Conservation (phyloP, 2,329 filamentous ascomycete species). For the Emydomyces testavorans region DNA sequence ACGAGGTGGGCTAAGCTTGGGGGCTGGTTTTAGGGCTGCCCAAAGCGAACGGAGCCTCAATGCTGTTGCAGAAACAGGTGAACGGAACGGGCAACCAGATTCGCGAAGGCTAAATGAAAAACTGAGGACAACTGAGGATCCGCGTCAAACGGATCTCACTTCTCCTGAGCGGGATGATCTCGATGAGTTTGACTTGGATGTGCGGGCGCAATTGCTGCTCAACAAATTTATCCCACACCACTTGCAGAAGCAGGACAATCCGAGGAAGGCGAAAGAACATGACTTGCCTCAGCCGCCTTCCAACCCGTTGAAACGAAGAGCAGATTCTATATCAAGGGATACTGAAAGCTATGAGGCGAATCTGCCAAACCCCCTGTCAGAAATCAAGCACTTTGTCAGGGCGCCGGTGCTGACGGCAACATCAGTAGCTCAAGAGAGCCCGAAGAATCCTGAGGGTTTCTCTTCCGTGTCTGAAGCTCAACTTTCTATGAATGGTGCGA, state of each 20-base stretch:
- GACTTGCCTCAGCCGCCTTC: background rate
- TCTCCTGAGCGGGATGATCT: conserved; percentile 8
- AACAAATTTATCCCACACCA: conserved; percentile 4
- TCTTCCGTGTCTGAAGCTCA: background rate
- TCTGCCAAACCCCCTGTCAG: background rate
- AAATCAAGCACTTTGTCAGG: background rate
- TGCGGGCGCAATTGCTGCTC: background rate
- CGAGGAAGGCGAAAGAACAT: background rate
- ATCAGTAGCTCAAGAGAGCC: background rate
- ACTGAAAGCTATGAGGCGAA: background rate
- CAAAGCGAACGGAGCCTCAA: background rate
- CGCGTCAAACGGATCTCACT: background rate
- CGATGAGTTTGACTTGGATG: conserved; percentile 6
- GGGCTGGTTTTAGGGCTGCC: conserved; percentile 3
- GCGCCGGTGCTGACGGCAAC: background rate
- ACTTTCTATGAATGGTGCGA: background rate
- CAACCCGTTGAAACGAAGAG: conserved; percentile 3
- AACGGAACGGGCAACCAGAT: background rate
- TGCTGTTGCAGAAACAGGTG: background rate
- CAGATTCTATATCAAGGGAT: conserved; percentile 6
- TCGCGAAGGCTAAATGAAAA: too few relatives aligned
- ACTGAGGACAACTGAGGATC: too few relatives aligned
- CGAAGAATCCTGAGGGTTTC: background rate
- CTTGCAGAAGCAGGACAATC: background rate
- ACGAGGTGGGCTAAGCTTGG: conserved; percentile 10